Conservation (phyloP, 768 basidiomycete species). For the Lactifluus volemus region DNA sequence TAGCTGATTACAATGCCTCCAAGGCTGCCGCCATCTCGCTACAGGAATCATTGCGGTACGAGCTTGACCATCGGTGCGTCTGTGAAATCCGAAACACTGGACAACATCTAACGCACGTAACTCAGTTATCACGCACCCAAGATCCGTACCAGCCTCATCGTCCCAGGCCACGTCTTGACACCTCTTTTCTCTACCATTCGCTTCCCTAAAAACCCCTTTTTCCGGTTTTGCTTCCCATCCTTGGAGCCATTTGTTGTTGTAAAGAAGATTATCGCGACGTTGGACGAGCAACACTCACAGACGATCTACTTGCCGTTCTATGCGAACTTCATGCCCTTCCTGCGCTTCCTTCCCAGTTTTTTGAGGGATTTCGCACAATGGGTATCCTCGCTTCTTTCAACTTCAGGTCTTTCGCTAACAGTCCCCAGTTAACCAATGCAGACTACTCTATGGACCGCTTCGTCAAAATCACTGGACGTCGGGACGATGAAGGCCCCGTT, state of each 20-base stretch:
- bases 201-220: conserved; percentile 41
- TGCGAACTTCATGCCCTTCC: conserved; percentile 46
- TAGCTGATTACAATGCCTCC: conserved; percentile 86
- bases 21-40: conserved; percentile 83
- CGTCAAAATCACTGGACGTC: conserved; percentile 34
- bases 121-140: conserved; percentile 54
- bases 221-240: conserved; percentile 70
- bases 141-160: conserved; percentile 83
- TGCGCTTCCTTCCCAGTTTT: conserved; percentile 61
- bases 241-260: conserved; percentile 66
- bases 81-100: background rate
- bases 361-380: conserved; percentile 66
- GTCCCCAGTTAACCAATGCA: conserved; percentile 48
- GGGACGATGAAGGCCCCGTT: conserved; percentile 10
- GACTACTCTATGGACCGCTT: conserved; percentile 67
- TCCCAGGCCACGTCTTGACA: conserved; percentile 74
- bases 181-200: conserved; percentile 59
- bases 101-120: conserved; percentile 22
- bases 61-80: conserved; percentile 67
- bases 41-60: conserved; percentile 79
- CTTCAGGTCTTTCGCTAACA: background rate
- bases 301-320: conserved; percentile 69
- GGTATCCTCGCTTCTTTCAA: conserved; percentile 33
- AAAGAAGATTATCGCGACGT: conserved; percentile 69
- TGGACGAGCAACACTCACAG: conserved; percentile 74